Evolutionary conservation across 176 grass and related monocot genomes (phyloP).

Genomic region (Rhynchospora tenuis): DNA sequence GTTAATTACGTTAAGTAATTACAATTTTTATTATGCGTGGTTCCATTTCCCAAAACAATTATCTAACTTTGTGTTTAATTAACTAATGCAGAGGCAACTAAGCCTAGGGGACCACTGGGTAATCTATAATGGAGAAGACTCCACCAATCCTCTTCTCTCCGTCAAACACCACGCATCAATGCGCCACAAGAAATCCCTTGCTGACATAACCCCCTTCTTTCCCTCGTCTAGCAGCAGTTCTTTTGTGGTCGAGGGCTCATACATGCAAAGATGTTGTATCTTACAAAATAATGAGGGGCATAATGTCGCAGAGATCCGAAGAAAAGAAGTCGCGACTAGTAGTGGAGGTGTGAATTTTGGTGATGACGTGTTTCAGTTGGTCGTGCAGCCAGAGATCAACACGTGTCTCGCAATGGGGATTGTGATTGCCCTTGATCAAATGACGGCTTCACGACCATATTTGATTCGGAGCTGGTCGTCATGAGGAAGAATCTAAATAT

Average conservation of each 20-base stretch:
- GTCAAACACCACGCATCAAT: constrained; percentile 40
- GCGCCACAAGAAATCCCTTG: constrained; percentile 32
- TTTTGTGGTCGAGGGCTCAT: constrained; percentile 63
- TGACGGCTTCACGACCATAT: constrained; percentile 35
- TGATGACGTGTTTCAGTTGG: constrained; percentile 54
- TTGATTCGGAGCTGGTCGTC: constrained; percentile 35
- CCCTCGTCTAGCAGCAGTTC: not conserved
- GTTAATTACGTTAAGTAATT: not conserved
- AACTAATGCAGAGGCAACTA: constrained; percentile 12
- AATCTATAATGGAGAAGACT: constrained; percentile 57
- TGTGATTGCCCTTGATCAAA: constrained; percentile 67
- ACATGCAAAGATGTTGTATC: constrained; percentile 41
- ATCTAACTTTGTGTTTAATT: not conserved
- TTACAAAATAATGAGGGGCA: constrained; percentile 37
- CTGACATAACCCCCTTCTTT: constrained; percentile 24
- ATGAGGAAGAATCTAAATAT: not conserved
- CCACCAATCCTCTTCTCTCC: constrained; percentile 27
- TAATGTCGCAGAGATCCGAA: constrained; percentile 45
- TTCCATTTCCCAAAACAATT: no score
- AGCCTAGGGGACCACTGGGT: constrained; percentile 37
- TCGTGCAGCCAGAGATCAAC: constrained; percentile 23
- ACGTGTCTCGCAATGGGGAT: constrained; percentile 55
- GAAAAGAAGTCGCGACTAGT: constrained; percentile 34
- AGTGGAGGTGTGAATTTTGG: constrained; percentile 30
- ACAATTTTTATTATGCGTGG: not conserved